Conservation (phyloP, 768 basidiomycete species). For the Leccinum pellstonianum region DNA sequence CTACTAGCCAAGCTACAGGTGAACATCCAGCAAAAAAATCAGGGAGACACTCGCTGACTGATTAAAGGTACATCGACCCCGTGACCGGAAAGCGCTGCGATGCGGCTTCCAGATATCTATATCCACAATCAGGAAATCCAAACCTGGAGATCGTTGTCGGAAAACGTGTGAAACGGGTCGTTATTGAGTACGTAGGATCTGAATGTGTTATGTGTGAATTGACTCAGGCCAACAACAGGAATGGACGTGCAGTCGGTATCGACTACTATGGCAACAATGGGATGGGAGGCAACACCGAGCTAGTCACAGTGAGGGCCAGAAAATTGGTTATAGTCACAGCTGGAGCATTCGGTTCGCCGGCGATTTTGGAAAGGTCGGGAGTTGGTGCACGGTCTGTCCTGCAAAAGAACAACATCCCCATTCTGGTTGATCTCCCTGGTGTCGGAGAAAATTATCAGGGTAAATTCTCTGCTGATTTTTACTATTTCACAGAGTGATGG, state of each 20-base stretch:
- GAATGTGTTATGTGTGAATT: neutral
- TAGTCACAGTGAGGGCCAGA: slow-evolving; percentile 26
- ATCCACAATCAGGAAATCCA: slow-evolving; percentile 26
- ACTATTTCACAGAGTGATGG: neutral
- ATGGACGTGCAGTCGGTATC: slow-evolving; percentile 36
- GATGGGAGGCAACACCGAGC: slow-evolving; percentile 3
- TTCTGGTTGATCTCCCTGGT: slow-evolving; percentile 17
- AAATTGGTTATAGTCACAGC: slow-evolving; percentile 47
- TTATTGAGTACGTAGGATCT: neutral
- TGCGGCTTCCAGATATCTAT: slow-evolving; percentile 36
- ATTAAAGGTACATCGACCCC: slow-evolving; percentile 50
- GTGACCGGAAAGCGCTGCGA: slow-evolving; percentile 35
- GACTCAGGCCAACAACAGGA: slow-evolving; percentile 17
- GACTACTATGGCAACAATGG: slow-evolving; percentile 30
- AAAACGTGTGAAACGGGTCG: slow-evolving; percentile 3
- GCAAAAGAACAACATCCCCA: slow-evolving; percentile 42
- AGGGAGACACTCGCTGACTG: no score
- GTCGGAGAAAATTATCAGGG: slow-evolving; percentile 37
- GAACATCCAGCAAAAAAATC: neutral
- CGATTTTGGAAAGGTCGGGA: slow-evolving; percentile 61
- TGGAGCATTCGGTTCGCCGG: slow-evolving; percentile 54
- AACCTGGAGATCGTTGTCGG: slow-evolving; percentile 34
- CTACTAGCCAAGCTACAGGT: slow-evolving; percentile 18
- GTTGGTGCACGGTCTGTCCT: slow-evolving; percentile 58
- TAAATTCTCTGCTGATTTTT: slow-evolving; percentile 22